These are phyloP conservation scores for Choanephora cucurbitarum DNA, from an alignment of 371 early-diverging fungal species.

Conservation along the genomic window DNA sequence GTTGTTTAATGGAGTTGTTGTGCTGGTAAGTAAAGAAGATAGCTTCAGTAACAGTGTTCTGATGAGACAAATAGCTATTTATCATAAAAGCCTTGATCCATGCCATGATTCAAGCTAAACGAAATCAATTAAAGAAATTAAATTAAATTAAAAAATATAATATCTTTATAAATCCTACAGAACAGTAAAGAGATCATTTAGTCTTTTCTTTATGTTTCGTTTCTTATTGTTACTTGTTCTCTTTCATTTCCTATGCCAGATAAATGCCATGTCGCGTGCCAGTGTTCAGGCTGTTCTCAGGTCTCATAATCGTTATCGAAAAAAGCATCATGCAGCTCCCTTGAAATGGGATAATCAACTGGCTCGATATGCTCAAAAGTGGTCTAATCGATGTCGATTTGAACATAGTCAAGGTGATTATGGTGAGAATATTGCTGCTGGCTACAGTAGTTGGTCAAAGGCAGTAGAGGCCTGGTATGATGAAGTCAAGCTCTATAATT, in stretches of 20 bases:
- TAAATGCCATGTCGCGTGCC: neutral
- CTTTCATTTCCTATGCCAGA: neutral
- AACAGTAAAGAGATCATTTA: too few relatives aligned
- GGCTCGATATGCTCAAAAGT: slow-evolving; percentile 51
- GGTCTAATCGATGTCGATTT: slow-evolving; percentile 46
- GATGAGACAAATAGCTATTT: too few relatives aligned
- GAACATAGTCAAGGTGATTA: slow-evolving; percentile 37
- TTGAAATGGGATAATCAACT: slow-evolving; percentile 46
- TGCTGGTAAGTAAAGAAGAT: slow-evolving; percentile 33
- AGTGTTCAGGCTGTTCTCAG: slow-evolving; percentile 24
- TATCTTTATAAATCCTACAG: too few relatives aligned
- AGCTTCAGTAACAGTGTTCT: too few relatives aligned
- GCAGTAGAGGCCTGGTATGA: slow-evolving; percentile 44
- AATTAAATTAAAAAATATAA: neutral
- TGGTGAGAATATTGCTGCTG: slow-evolving; percentile 48
- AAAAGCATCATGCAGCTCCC: slow-evolving; percentile 43
- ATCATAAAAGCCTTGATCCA: slow-evolving; percentile 28
- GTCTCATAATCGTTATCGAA: slow-evolving; percentile 49
- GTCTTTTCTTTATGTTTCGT: too few relatives aligned
- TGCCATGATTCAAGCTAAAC: slow-evolving; percentile 32
- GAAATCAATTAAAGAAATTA: slow-evolving; percentile 25
- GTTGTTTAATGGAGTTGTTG: slow-evolving; percentile 38
- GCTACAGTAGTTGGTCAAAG: slow-evolving; percentile 26
- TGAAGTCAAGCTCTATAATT: slow-evolving; percentile 42
- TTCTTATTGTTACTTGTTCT: neutral